These are phyloP conservation scores for Rhodosporidiobolus odoratus DNA, from an alignment of 768 basidiomycete species.

Conservation along the genomic window DNA sequence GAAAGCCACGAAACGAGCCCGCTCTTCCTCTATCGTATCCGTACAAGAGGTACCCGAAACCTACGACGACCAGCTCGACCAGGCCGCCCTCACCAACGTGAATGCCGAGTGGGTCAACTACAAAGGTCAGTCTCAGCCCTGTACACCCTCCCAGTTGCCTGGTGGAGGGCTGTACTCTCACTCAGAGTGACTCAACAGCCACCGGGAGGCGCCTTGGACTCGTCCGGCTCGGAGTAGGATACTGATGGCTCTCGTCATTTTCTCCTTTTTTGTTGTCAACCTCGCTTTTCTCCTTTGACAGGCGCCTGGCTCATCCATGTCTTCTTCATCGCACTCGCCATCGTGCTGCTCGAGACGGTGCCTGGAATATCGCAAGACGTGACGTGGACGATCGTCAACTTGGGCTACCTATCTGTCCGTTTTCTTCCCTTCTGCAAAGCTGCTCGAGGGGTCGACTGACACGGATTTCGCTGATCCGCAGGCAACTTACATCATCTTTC, in stretches of 20 bases:
- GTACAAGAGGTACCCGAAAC: conserved; percentile 41
- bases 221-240: too few relatives aligned
- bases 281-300: conserved; percentile 44
- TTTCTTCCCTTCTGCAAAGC: neutral
- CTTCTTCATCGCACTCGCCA: conserved; percentile 81
- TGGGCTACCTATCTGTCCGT: conserved; percentile 82
- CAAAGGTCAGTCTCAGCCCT: conserved; percentile 58
- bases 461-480: conserved; percentile 45
- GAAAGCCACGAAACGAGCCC: conserved; percentile 15
- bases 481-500: conserved; percentile 98
- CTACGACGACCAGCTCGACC: conserved; percentile 41
- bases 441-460: neutral
- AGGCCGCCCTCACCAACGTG: conserved; percentile 53
- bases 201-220: neutral
- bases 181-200: too few relatives aligned
- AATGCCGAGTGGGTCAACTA: conserved; percentile 92
- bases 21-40: conserved; percentile 38
- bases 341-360: conserved; percentile 85
- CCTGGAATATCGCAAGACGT: conserved; percentile 90
- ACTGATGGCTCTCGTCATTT: neutral
- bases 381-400: conserved; percentile 90
- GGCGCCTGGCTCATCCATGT: conserved; percentile 98
- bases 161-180: neutral
- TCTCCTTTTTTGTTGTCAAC: neutral
- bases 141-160: neutral